Base-by-base conservation (phyloP, 805 yeast species). In the Myxozyma neglecta region DNA sequence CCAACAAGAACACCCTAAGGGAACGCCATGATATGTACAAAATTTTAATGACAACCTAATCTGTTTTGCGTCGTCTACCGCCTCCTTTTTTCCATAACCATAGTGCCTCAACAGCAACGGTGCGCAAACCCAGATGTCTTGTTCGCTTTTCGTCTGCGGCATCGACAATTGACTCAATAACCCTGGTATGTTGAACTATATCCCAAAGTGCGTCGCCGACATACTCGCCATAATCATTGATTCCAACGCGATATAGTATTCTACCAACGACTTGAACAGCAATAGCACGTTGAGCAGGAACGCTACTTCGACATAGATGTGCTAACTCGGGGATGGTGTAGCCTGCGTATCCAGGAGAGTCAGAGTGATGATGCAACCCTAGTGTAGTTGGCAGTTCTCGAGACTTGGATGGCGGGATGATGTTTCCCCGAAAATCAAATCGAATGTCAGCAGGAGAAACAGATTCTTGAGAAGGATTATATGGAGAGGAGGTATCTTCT, bases 361-460 rank as follows among this genome's bases (percentile, higher is more conserved):
- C 90, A 0, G 97, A 82, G 74, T 94, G 99, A 72, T 94, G 98
- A 70, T 90, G 97, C 32, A 94, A 80, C 0, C 97, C 99, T 44
- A 81, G 71, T 44, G 79, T 77, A 0, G 86, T 79, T 1, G 88
- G 84, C 6, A 83, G 73, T 29, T 74, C 73, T 0, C 75, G 73
- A 36, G 84, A 77, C 53, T 84, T 79, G 0, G 79, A 73, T 6
- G 88, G 87, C 6, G 85, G 79, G 3, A 94, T 79, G 62, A 94
- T 73, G 68, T 89, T 79, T 10, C 97, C 99, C 54, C 84, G 79
- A 74, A 94, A 91, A 70, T 93, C 97, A 71, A 94, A 94, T 65
- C 99, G 77, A 71, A 93, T 77, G 56, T 88, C 90, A 4, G 87
- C 70, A 4, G 79, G 77, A 6, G 73, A 71, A 1, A 77, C 65